Evolutionary conservation across 129 eudicot genomes (phyloP), one percentile per base, ranked within the genome.

Genomic region (Daucus carota): DNA sequence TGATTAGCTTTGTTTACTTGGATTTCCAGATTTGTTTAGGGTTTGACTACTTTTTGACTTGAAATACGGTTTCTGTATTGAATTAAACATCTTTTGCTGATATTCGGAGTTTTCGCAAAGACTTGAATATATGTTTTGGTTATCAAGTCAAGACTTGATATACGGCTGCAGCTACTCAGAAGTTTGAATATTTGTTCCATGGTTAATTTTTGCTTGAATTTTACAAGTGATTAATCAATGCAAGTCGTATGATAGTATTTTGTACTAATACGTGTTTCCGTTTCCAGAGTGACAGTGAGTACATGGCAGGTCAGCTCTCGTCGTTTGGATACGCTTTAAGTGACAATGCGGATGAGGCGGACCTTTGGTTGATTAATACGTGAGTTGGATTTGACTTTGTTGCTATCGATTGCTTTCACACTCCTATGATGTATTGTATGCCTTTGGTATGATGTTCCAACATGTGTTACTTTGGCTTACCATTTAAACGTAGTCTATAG

Each of bases 281-380:
- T 73, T 77, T 63, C n/a, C 87, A 94, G 99, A 94, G 99, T 85
- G 97, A 94, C 77, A 91, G 97, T 71, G 99, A 94, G 83, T 94
- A 94, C 79, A 94, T 94, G 99, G 96, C 97, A 13, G 99, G 99
- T 1, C 99, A 94, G 85, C 99, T 94, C 75, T 91, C 97, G 32
- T 79, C 97, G 38, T 94, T 89, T 85, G 99, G 99, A 54, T 94
- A 94, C 81, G 79, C 87, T 66, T 79, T 94, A 73, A 84, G 82
- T 76, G 99, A 94, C 59, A 87, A 81, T 80, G 87, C 92, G 28
- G 97, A 94, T 69, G 99, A 88, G 79, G 99, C 96, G 42, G 94
- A 94, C 75, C 85, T 94, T 62, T 94, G 99, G 97, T 85, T 94
- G 71, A 91, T 94, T 52, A 94, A 94, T 71, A 94, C 97, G 97